These are phyloP conservation scores for Thalassiosira pacifica DNA, from an alignment of 352 stramenopile species.

Conservation along the genomic window DNA sequence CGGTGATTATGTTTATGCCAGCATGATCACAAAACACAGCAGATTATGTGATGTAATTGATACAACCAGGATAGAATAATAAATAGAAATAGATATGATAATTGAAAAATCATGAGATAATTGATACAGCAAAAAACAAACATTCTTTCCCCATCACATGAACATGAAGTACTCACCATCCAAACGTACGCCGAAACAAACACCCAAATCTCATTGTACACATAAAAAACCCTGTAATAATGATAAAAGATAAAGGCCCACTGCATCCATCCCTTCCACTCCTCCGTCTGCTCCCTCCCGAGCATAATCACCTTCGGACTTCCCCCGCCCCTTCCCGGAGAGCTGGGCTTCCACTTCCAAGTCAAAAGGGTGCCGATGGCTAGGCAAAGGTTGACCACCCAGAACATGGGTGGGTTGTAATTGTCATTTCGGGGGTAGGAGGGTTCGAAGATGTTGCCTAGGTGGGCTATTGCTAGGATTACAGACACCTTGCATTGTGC, in stretches of 20 bases:
- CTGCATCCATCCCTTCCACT: constrained; percentile 89
- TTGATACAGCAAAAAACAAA: too few species aligned
- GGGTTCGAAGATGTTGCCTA: constrained; percentile 70
- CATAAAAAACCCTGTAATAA: constrained; percentile 80
- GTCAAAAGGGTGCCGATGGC: constrained; percentile 57
- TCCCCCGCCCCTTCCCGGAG: constrained; percentile 42
- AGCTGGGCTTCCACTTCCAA: constrained; percentile 61
- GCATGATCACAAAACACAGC: constrained; percentile 15
- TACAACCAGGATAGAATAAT: neutral
- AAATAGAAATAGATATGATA: neutral
- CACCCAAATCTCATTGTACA: constrained; percentile 84
- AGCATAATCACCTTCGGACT: constrained; percentile 64
- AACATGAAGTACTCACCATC: too few species aligned
- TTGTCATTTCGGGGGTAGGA: constrained; percentile 82
- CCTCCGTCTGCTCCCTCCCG: constrained; percentile 76
- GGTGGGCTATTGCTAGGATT: constrained; percentile 65
- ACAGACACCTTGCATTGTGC: constrained; percentile 71
- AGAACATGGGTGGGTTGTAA: constrained; percentile 74
- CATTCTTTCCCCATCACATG: too few species aligned
- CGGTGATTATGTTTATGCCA: constrained; percentile 23
- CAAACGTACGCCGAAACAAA: constrained; percentile 84
- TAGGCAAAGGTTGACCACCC: constrained; percentile 69
- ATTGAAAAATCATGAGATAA: too few species aligned
- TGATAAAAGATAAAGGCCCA: constrained; percentile 89
- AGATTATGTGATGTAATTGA: too few species aligned